phyloP scores from a whole-genome alignment of 1,284 basidiomycete species.

The Cutaneotrichosporon spelunceum region DNA sequence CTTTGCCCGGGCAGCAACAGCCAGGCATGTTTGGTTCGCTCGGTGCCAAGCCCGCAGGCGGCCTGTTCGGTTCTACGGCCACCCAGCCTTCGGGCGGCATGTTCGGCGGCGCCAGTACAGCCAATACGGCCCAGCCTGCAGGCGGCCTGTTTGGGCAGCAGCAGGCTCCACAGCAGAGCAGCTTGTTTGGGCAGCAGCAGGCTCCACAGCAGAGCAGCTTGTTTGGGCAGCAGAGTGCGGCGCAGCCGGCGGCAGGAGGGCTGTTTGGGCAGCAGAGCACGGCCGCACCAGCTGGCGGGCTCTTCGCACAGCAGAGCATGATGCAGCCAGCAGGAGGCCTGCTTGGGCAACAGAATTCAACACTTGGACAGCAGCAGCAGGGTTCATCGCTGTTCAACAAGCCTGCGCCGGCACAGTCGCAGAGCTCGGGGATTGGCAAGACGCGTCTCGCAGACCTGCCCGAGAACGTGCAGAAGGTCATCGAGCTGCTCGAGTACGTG shows the following conservation, averaged over 20 bases:
- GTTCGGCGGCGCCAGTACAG: constrained; percentile 12
- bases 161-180: constrained; percentile 7
- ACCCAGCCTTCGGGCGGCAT: background rate
- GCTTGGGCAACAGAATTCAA: constrained; percentile 11
- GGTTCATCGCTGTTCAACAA: constrained; percentile 4
- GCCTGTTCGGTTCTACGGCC: constrained; percentile 15
- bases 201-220: constrained; percentile 3
- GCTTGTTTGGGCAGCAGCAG: constrained; percentile 15
- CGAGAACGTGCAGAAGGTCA: constrained; percentile 36
- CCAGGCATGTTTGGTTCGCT: background rate
- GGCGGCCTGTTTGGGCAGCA: constrained; percentile 14
- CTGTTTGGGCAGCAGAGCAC: constrained; percentile 20
- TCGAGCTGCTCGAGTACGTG: constrained; percentile 46
- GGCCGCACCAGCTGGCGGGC: constrained; percentile 4
- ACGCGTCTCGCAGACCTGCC: constrained; percentile 46
- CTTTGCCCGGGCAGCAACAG: constrained; percentile 12
- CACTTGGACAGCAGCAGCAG: constrained; percentile 9
- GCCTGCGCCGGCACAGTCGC: constrained; percentile 4
- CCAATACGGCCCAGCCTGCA: background rate
- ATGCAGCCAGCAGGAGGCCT: background rate
- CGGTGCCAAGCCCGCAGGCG: constrained; percentile 8
- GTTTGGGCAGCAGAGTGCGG: background rate
- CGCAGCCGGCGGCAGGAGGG: constrained; percentile 2
- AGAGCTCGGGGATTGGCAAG: constrained; percentile 31
- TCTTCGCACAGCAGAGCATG: constrained; percentile 3